Conservation (phyloP, 768 basidiomycete species). For the Exidia glandulosa region DNA sequence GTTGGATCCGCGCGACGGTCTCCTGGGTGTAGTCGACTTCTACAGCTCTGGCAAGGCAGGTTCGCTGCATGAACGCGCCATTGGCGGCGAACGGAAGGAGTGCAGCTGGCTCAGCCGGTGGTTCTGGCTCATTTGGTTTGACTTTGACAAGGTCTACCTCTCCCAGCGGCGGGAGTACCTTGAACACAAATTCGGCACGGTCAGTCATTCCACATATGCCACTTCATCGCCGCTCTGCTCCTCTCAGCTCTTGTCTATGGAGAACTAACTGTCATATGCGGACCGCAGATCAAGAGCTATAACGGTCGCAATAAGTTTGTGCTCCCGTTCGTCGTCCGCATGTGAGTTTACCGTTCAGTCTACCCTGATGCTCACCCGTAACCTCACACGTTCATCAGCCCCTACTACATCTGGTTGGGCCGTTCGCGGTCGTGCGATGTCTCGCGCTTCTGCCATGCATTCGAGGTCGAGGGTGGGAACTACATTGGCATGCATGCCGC, state of each 20-base stretch:
- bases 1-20: constrained; percentile 44
- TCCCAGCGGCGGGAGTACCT: constrained; percentile 57
- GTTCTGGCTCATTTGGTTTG: constrained; percentile 73
- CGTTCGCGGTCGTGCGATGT: constrained; percentile 53
- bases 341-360: constrained; percentile 27
- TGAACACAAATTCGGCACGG: constrained; percentile 69
- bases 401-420: constrained; percentile 70
- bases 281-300: constrained; percentile 43
- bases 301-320: constrained; percentile 65
- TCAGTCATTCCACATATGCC: constrained; percentile 22
- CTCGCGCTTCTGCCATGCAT: constrained; percentile 42
- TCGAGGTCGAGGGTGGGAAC: constrained; percentile 56
- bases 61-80: constrained; percentile 47
- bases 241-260: background rate
- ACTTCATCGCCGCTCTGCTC: too few relatives aligned
- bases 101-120: constrained; percentile 56
- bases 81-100: constrained; percentile 50
- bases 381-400: constrained; percentile 21
- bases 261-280: background rate
- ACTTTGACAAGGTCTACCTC: constrained; percentile 43
- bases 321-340: constrained; percentile 53
- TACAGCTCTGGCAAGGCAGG: constrained; percentile 49
- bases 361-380: background rate
- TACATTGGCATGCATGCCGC: constrained; percentile 31
- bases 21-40: constrained; percentile 65